These are phyloP conservation scores for Eimeria sp. DNA, from an alignment of 169 alveolate genomes.

Conservation along the genomic window DNA sequence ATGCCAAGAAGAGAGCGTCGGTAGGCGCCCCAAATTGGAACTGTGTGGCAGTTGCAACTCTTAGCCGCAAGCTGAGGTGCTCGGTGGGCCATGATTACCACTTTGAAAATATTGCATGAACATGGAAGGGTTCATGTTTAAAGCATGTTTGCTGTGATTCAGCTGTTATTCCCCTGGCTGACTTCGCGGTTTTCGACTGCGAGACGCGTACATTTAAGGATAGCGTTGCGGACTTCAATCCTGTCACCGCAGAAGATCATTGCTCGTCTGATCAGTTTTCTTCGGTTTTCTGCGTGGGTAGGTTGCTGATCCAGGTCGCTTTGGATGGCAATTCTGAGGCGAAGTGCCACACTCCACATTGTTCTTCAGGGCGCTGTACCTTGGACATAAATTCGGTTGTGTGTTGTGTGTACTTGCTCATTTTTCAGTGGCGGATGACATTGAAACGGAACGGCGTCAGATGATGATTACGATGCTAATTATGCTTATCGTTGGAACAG, in stretches of 20 bases:
- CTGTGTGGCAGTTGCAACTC: neutral
- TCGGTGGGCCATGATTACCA: neutral
- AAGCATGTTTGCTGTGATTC: neutral
- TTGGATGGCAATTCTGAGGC: neutral
- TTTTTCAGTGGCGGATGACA: constrained; percentile 65
- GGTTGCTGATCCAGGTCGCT: neutral
- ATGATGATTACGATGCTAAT: constrained; percentile 24
- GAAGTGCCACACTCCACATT: neutral
- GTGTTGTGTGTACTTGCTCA: constrained; percentile 25
- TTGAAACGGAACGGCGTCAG: constrained; percentile 48
- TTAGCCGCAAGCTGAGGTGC: neutral
- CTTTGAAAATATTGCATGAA: neutral
- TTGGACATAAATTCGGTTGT: neutral
- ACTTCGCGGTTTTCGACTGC: constrained; percentile 35
- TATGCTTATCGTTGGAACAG: constrained; percentile 46
- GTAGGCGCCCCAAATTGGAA: neutral
- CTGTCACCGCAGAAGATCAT: constrained; percentile 26
- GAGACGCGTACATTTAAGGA: constrained; percentile 70
- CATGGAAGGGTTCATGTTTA: neutral
- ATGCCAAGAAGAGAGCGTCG: constrained; percentile 55
- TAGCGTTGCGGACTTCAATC: constrained; percentile 13
- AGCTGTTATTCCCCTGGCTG: constrained; percentile 38
- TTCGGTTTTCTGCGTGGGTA: constrained; percentile 66
- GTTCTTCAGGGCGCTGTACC: neutral
- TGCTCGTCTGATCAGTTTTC: constrained; percentile 48